Evolutionary conservation across 768 basidiomycete genomes (phyloP).

Genomic region (Suillus hirtellus): DNA sequence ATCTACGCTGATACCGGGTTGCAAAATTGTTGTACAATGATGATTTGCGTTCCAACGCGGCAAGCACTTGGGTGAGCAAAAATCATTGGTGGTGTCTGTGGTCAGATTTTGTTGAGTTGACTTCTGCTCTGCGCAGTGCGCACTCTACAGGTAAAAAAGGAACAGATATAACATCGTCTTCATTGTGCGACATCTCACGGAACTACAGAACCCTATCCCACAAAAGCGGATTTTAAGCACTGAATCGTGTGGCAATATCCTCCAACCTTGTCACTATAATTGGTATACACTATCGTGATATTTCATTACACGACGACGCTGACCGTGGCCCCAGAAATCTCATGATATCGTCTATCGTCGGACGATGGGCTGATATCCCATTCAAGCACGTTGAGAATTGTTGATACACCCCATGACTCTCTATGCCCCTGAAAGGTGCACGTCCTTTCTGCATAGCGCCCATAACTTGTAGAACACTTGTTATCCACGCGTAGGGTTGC

Average conservation of each 20-base stretch:
- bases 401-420: neutral
- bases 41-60: accelerated
- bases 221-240: neutral
- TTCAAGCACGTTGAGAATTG: neutral
- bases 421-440: neutral
- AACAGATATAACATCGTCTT: too few species aligned
- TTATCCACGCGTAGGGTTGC: conserved; percentile 20
- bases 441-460: neutral
- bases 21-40: too few species aligned
- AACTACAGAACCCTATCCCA: too few species aligned
- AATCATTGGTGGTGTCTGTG: too few species aligned
- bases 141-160: too few species aligned
- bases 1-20: too few species aligned
- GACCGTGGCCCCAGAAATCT: neutral
- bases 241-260: neutral
- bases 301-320: neutral
- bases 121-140: too few species aligned
- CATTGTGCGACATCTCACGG: too few species aligned
- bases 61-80: too few species aligned
- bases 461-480: conserved; percentile 17
- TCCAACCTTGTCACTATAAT: neutral
- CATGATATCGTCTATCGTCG: neutral
- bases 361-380: neutral
- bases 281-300: neutral
- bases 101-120: too few species aligned